Conservation (phyloP, 2,329 filamentous ascomycete species). For the Penicillium psychrosexuale region DNA sequence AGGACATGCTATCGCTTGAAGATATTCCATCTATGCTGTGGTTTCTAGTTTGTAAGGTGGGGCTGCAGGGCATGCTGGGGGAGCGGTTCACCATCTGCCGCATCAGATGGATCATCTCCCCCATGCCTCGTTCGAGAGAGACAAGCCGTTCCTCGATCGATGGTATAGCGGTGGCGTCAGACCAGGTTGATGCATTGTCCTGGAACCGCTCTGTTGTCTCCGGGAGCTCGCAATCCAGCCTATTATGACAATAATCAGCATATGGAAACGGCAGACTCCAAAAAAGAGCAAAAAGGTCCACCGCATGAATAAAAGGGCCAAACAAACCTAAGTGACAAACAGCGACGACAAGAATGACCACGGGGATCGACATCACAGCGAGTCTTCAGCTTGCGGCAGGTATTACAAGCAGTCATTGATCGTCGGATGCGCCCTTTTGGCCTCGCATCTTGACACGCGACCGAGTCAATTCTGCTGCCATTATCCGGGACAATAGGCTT, state of each 20-base stretch:
- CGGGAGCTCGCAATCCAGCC: slow-evolving; percentile 36
- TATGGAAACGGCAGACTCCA: background rate
- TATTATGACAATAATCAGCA: slow-evolving; percentile 16
- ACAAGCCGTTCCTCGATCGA: slow-evolving; percentile 35
- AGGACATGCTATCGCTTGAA: slow-evolving; percentile 20
- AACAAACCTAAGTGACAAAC: slow-evolving; percentile 36
- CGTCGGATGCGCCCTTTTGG: slow-evolving; percentile 35
- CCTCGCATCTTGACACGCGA: slow-evolving; percentile 24
- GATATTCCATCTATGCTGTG: slow-evolving; percentile 24
- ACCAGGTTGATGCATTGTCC: slow-evolving; percentile 31
- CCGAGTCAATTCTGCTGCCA: slow-evolving; percentile 23
- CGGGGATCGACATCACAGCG: slow-evolving; percentile 37
- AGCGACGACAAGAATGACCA: slow-evolving; percentile 37
- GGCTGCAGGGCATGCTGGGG: slow-evolving; percentile 18
- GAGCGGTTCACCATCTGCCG: slow-evolving; percentile 31
- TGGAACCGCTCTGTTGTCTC: slow-evolving; percentile 35
- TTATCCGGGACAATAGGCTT: slow-evolving; percentile 26
- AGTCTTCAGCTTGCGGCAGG: slow-evolving; percentile 39
- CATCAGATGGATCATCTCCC: slow-evolving; percentile 35
- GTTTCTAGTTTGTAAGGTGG: slow-evolving; percentile 21
- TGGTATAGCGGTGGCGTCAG: slow-evolving; percentile 31
- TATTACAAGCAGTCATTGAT: slow-evolving; percentile 39
- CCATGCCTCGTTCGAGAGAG: slow-evolving; percentile 34
- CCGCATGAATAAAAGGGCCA: background rate
- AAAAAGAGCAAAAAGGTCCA: background rate